Conservation (phyloP, 345 rosid species). For the Bretschneidera sinensis region DNA sequence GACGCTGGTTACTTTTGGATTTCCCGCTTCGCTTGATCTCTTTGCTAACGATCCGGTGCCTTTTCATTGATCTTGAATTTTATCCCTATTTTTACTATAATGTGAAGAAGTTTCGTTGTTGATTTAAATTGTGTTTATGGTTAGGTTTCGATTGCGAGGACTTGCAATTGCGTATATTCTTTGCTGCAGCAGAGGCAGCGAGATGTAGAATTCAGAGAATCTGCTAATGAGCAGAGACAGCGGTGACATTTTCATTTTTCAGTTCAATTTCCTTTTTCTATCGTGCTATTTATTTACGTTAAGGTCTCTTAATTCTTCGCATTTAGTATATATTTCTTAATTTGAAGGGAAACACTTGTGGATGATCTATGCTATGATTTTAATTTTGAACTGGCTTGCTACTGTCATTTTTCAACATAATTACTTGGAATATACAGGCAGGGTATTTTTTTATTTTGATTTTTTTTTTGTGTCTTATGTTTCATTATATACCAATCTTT, state of each 20-base stretch:
- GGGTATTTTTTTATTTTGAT: no score
- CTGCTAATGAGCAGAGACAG: constrained; percentile 90
- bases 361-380: not conserved
- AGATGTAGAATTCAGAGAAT: constrained; percentile 82
- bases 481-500: no score
- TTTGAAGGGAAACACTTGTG: not conserved
- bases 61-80: not conserved
- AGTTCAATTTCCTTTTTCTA: constrained; percentile 2
- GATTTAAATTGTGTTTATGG: not conserved
- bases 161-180: constrained; percentile 91
- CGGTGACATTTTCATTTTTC: constrained; percentile 37
- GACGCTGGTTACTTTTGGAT: constrained; percentile 88
- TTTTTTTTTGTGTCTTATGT: no score
- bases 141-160: constrained; percentile 92
- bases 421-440: no score
- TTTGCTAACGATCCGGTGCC: constrained; percentile 85
- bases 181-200: constrained; percentile 92
- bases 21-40: constrained; percentile 92
- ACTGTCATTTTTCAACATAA: no score
- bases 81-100: no score
- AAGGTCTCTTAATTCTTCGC: not conserved
- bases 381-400: not conserved
- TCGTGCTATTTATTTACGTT: not conserved
- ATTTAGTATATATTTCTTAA: not conserved
- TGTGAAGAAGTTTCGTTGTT: no score